Evolutionary conservation across 2,329 filamentous ascomycete species (phyloP).

Genomic region (Colletotrichum destructivum): DNA sequence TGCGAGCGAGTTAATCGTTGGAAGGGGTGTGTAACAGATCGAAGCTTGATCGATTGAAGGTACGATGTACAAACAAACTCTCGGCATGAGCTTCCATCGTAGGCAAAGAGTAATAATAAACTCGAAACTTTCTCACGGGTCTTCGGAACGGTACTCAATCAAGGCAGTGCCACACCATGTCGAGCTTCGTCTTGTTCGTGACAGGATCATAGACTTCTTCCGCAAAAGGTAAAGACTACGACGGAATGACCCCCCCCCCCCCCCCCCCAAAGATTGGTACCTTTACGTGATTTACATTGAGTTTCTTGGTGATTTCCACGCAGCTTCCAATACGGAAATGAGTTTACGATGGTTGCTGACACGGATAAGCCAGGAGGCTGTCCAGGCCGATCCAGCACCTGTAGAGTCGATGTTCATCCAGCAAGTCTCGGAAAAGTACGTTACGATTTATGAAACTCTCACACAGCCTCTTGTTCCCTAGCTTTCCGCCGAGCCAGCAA

Average conservation of each 20-base stretch:
- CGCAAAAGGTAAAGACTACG: not conserved
- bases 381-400: too few relatives aligned
- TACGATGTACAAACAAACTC: too few relatives aligned
- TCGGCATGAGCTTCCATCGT: too few relatives aligned
- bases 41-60: not conserved
- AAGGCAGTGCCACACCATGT: too few relatives aligned
- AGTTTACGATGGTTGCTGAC: not conserved
- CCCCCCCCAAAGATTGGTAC: too few relatives aligned
- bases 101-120: too few relatives aligned
- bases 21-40: not conserved
- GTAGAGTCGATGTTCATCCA: not conserved
- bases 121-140: too few relatives aligned
- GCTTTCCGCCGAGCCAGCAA: too few relatives aligned
- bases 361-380: too few relatives aligned
- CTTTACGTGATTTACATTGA: not conserved
- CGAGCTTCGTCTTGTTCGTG: not conserved
- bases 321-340: not conserved
- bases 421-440: not conserved
- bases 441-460: not conserved
- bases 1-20: not conserved
- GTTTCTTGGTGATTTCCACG: rapidly evolving
- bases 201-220: not conserved
- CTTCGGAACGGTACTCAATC: too few relatives aligned
- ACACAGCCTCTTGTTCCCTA: not conserved
- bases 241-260: too few relatives aligned